These are phyloP conservation scores for Solanum hybrid DNA, from an alignment of 305 asterid genomes.

Conservation along the genomic window DNA sequence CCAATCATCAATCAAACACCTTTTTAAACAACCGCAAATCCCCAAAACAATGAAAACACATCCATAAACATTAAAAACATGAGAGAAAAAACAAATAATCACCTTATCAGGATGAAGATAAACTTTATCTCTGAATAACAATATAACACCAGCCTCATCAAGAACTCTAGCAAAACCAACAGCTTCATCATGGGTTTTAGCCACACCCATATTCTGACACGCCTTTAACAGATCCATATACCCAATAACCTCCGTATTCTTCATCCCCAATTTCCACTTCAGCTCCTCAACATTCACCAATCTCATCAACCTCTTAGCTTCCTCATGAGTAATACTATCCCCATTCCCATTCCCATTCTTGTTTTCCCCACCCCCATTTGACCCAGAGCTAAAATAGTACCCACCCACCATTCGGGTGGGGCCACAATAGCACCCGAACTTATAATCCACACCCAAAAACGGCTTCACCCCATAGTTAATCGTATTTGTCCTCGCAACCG, in stretches of 20 bases:
- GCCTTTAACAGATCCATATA: conserved; percentile 62
- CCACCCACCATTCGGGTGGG: conserved; percentile 12
- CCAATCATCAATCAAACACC: neutral
- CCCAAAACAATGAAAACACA: neutral
- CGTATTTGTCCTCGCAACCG: neutral
- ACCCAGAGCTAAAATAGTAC: conserved; percentile 19
- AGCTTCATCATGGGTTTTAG: conserved; percentile 65
- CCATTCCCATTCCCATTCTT: neutral
- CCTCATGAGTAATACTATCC: conserved; percentile 43
- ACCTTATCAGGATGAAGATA: conserved; percentile 93
- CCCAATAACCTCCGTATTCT: conserved; percentile 57
- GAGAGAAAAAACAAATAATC: neutral
- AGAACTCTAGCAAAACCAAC: conserved; percentile 66
- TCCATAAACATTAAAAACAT: neutral
- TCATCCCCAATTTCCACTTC: conserved; percentile 75
- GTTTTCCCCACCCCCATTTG: neutral
- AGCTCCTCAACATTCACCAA: conserved; percentile 76
- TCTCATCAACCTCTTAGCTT: conserved; percentile 89
- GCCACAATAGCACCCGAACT: neutral
- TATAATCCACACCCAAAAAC: conserved; percentile 3
- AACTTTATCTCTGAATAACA: conserved; percentile 81
- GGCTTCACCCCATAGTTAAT: neutral
- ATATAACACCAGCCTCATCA: conserved; percentile 88
- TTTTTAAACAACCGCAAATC: neutral
- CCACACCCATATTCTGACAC: conserved; percentile 67